These are phyloP conservation scores for Angophora floribunda DNA, from an alignment of 345 rosid species.

Conservation along the genomic window DNA sequence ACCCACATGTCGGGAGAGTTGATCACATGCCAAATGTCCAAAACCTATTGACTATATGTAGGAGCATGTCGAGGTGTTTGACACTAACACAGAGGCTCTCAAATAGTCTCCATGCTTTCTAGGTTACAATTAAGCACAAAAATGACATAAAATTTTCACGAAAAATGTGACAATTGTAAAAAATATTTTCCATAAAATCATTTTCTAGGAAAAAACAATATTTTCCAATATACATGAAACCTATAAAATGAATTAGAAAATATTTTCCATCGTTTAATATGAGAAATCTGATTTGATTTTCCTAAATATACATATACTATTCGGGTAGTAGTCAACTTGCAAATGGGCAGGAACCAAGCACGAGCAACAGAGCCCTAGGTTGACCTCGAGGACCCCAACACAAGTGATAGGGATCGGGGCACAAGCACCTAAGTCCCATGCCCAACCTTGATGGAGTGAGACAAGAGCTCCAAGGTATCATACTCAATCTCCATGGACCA, in stretches of 20 bases:
- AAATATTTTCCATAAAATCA: too few relatives aligned
- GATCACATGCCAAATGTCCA: too few relatives aligned
- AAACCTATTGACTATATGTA: too few relatives aligned
- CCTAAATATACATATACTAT: too few relatives aligned
- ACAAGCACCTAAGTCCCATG: background rate
- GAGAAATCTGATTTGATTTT: too few relatives aligned
- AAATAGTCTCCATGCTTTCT: too few relatives aligned
- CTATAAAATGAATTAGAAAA: background rate
- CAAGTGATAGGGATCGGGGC: background rate
- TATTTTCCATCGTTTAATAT: too few relatives aligned
- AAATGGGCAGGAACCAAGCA: background rate
- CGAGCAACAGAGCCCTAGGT: background rate
- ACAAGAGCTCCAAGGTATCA: background rate
- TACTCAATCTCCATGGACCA: background rate
- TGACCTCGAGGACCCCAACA: background rate
- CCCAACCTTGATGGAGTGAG: background rate
- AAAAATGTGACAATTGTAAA: background rate
- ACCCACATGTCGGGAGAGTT: too few relatives aligned
- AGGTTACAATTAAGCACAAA: background rate
- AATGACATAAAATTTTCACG: background rate
- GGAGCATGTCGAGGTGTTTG: too few relatives aligned
- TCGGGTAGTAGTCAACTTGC: background rate
- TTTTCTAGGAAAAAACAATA: background rate
- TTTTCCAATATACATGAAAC: background rate
- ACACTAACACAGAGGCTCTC: too few relatives aligned